Evolutionary conservation across 495 filamentous ascomycete genomes (phyloP), one percentile per base, ranked within the genome.

Genomic region (Thermochaetoides thermophila): DNA sequence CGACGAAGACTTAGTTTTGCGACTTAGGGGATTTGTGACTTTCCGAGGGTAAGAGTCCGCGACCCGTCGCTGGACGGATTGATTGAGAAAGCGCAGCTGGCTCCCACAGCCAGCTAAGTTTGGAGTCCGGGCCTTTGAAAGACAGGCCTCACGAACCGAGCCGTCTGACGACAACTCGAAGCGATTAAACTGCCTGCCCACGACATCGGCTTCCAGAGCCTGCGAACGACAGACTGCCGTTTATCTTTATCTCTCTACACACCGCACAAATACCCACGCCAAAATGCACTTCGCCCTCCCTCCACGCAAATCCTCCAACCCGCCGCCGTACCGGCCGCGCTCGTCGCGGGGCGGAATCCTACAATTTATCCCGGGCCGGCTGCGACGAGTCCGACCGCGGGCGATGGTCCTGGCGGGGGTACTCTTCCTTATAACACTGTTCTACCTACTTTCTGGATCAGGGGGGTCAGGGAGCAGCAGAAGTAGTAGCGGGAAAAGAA

Each of bases 231-330:
- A n/a, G n/a, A n/a, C n/a, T n/a, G n/a, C n/a, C n/a, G n/a, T n/a
- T n/a, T n/a, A n/a, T n/a, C n/a, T n/a, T n/a, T n/a, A n/a, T n/a
- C 26, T 17, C 21, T 29, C 36, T 32, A 19, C 27, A 27, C 41
- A 21, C 19, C 34, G 19, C 19, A 26, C 27, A 9, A 4, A 28
- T 43, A 59, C 40, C 24, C 26, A 28, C 11, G 6, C 31, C 44
- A 58, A 43, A 39, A 95, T 96, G 87, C 87, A 96, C 49, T 86
- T 85, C 65, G 87, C 87, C 34, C 61, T 87, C 39, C 86, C 85
- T 35, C 75, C 84, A 37, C 77, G 84, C 48, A 89, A 81, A 57
- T 73, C 73, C 44, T 81, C 76, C 36, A 69, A 75, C 44, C 69
- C 79, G 33, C 74, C 76, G 20, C 69, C 67, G 17, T 74, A 64